Conservation (phyloP, 768 basidiomycete species). For the Russula virescens region DNA sequence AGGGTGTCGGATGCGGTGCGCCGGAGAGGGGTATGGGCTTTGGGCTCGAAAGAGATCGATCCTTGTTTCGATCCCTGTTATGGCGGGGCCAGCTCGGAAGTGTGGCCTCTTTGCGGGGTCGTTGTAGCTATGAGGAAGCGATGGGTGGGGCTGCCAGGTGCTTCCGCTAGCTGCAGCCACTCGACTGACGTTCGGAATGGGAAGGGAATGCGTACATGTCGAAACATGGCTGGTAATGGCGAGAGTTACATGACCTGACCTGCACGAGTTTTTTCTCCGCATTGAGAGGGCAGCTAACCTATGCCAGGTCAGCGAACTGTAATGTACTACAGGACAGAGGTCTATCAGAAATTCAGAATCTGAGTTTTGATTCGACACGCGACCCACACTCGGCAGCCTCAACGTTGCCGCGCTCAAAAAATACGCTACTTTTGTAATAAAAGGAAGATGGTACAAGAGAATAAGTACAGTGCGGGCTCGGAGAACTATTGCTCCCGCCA, state of each 20-base stretch:
- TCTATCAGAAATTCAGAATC: no score
- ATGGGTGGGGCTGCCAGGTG: not conserved
- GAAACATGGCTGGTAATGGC: not conserved
- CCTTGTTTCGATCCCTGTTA: no score
- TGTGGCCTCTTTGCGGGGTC: not conserved
- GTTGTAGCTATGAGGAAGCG: not conserved
- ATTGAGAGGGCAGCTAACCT: not conserved
- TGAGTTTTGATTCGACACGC: not conserved
- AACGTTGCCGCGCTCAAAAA: not conserved
- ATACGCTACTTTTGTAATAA: constrained; percentile 5
- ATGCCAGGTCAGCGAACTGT: no score
- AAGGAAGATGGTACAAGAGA: not conserved
- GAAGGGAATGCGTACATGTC: not conserved
- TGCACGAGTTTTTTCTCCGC: not conserved
- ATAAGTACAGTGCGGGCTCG: not conserved
- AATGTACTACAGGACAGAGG: no score
- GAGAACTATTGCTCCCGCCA: constrained; percentile 49
- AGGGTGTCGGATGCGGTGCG: constrained; percentile 81
- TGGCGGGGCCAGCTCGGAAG: constrained; percentile 1
- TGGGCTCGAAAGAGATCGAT: constrained; percentile 47
- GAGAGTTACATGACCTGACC: constrained; percentile 5
- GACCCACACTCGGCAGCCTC: no score
- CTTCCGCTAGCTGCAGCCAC: not conserved
- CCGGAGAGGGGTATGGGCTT: constrained; percentile 71
- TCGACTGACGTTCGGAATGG: not conserved